A percentile compares a stretch with the other conserved stretches of the same genome.
phyloP scores from a whole-genome alignment of 805 yeast genomes.

The Pichia rugopelliculosa region DNA sequence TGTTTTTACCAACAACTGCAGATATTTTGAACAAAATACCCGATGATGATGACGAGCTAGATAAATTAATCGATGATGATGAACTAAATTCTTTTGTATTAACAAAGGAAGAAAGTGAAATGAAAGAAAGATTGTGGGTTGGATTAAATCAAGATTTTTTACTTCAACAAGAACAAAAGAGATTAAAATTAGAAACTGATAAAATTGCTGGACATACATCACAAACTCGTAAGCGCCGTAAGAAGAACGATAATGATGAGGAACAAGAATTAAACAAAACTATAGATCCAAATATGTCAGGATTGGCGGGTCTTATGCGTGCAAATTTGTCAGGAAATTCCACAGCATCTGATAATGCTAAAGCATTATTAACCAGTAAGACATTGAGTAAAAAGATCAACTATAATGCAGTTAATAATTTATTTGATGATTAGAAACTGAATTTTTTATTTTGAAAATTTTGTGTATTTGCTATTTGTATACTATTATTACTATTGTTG shows the following conservation, averaged over 20 bases:
- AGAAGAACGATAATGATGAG: slow-evolving; percentile 18
- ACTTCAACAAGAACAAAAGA: slow-evolving; percentile 75
- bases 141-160: slow-evolving; percentile 82
- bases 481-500: neutral
- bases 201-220: slow-evolving; percentile 69
- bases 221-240: slow-evolving; percentile 43
- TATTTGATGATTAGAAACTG: slow-evolving; percentile 27
- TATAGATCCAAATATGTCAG: slow-evolving; percentile 16
- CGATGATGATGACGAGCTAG: slow-evolving; percentile 59
- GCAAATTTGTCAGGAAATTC: slow-evolving; percentile 39
- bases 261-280: slow-evolving; percentile 18
- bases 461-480: neutral
- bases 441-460: neutral
- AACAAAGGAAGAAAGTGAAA: slow-evolving; percentile 57
- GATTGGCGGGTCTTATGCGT: slow-evolving; percentile 29
- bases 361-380: slow-evolving; percentile 65
- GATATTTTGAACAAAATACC: slow-evolving; percentile 45
- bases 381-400: slow-evolving; percentile 84
- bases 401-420: slow-evolving; percentile 66
- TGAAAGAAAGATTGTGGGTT: slow-evolving; percentile 84
- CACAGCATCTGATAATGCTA: slow-evolving; percentile 75
- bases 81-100: slow-evolving; percentile 60
- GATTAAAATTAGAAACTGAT: slow-evolving; percentile 82
- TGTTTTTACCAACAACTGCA: slow-evolving; percentile 47
- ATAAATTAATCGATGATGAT: slow-evolving; percentile 63